Evolutionary conservation across 2,329 filamentous ascomycete genomes (phyloP).

Genomic region (Aspergillus luchuensis): DNA sequence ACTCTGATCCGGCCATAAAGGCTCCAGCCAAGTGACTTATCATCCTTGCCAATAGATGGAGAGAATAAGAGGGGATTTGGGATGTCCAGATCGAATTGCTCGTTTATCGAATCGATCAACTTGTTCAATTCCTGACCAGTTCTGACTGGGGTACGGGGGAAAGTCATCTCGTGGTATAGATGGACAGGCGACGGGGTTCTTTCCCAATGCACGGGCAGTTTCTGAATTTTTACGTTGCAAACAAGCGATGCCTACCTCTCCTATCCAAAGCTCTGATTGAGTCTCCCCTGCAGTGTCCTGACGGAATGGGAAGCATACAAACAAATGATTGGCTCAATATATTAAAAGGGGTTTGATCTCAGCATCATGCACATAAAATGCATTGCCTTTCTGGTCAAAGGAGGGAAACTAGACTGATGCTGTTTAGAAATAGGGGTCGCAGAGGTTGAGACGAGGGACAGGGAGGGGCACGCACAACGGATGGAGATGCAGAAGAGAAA

Average conservation of each 20-base stretch:
- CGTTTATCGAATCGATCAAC: slow-evolving; percentile 38
- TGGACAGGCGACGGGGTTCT: background rate
- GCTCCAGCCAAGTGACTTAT: slow-evolving; percentile 24
- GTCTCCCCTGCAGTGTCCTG: background rate
- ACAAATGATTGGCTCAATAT: background rate
- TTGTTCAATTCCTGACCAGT: slow-evolving; percentile 27
- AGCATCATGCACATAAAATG: background rate
- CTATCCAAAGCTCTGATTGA: background rate
- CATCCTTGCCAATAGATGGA: slow-evolving; percentile 16
- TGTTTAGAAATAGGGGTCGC: background rate
- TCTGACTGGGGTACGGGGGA: slow-evolving; percentile 27
- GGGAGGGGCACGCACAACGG: background rate
- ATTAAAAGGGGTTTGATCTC: background rate
- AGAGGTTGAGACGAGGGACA: background rate
- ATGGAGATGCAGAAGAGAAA: background rate
- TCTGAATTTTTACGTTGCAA: background rate
- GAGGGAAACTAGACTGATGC: background rate
- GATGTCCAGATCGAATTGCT: slow-evolving; percentile 37
- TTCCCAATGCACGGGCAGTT: background rate
- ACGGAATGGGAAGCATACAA: no score
- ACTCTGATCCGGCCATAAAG: slow-evolving; percentile 31
- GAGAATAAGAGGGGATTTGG: slow-evolving; percentile 27
- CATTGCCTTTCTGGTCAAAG: background rate
- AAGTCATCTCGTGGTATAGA: slow-evolving; percentile 8
- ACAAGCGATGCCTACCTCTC: background rate